These are phyloP conservation scores for Diaporthe caulivora DNA, from an alignment of 2,329 filamentous ascomycete species.

Conservation along the genomic window DNA sequence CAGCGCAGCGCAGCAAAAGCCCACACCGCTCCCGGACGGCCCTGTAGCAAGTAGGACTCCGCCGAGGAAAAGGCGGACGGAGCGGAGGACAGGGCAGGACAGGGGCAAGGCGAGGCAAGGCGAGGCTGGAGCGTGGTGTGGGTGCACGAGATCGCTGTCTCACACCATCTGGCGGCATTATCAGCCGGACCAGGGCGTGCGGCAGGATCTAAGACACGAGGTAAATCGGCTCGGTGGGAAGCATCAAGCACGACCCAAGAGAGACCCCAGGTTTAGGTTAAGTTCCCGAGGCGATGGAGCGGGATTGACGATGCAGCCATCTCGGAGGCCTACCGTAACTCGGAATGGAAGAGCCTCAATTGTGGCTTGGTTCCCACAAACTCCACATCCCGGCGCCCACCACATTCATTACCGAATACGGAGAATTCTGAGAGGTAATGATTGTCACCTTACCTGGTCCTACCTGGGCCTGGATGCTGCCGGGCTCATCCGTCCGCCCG, in stretches of 20 bases:
- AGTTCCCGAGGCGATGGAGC: conserved; percentile 8
- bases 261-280: conserved; percentile 17
- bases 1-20: background rate
- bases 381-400: conserved; percentile 30
- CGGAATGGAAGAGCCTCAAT: conserved; percentile 39
- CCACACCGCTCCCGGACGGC: conserved; percentile 30
- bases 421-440: conserved; percentile 21
- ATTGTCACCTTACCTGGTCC: background rate
- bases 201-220: conserved; percentile 33
- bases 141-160: conserved; percentile 28
- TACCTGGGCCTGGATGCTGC: background rate
- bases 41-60: conserved; percentile 5
- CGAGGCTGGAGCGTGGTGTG: conserved; percentile 19
- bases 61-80: background rate
- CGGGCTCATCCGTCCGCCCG: conserved; percentile 31
- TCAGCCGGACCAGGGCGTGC: conserved; percentile 32
- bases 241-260: background rate
- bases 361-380: conserved; percentile 34
- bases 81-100: conserved; percentile 10
- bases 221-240: background rate
- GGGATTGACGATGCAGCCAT: conserved; percentile 34
- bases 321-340: conserved; percentile 38
- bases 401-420: conserved; percentile 31
- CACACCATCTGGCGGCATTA: conserved; percentile 30
- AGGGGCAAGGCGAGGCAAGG: background rate